phyloP scores from a whole-genome alignment of 2,329 filamentous ascomycete species.

The Madurella fahalii region DNA sequence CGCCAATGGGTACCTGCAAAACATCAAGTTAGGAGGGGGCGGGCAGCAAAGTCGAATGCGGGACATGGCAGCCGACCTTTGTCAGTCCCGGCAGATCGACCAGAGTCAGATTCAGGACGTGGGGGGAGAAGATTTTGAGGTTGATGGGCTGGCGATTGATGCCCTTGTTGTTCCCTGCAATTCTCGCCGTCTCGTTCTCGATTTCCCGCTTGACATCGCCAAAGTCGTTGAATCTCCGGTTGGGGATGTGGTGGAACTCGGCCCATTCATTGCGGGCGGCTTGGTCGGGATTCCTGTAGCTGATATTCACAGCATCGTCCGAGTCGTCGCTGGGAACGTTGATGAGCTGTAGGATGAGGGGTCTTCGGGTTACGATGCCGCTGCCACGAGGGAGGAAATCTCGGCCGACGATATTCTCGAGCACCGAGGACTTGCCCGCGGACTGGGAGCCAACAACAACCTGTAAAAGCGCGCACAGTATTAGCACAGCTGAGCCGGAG shows the following conservation, averaged over 20 bases:
- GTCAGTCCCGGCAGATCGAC: conserved; percentile 95
- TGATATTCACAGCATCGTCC: conserved; percentile 62
- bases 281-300: conserved; percentile 74
- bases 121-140: conserved; percentile 95
- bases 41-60: conserved; percentile 4
- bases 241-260: conserved; percentile 93
- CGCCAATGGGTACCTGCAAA: conserved; percentile 82
- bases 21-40: conserved; percentile 12
- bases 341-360: conserved; percentile 95
- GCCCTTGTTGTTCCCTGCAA: conserved; percentile 87
- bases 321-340: conserved; percentile 79
- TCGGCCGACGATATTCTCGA: conserved; percentile 97
- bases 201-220: conserved; percentile 99
- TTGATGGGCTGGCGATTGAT: conserved; percentile 98
- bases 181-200: conserved; percentile 67
- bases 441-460: conserved; percentile 98
- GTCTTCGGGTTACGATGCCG: conserved; percentile 91
- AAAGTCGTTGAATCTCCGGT: conserved; percentile 86
- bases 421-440: conserved; percentile 94
- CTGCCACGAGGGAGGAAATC: conserved; percentile 96
- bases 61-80: conserved; percentile 57
- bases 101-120: conserved; percentile 92
- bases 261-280: conserved; percentile 71
- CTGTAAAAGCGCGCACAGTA: conserved; percentile 42
- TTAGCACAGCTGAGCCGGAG: conserved; percentile 22